A percentile compares a stretch with the other conserved stretches of the same genome.
These are phyloP conservation scores for Gymnopilus junonius DNA, from an alignment of 768 basidiomycete genomes.

Conservation along the genomic window DNA sequence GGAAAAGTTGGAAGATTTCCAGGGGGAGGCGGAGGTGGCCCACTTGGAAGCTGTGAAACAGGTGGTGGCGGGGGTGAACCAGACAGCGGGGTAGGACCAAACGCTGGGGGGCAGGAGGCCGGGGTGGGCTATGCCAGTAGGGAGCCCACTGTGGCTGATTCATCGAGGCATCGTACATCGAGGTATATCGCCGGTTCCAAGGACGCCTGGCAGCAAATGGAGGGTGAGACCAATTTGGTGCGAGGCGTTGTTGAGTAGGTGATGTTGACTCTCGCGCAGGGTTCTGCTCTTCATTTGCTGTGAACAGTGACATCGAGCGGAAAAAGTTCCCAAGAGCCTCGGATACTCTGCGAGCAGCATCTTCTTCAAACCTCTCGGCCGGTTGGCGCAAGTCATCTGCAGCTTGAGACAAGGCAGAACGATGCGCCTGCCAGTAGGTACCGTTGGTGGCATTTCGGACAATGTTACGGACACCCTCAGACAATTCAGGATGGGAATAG, in stretches of 20 bases:
- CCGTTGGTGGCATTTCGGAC: slow-evolving; percentile 64
- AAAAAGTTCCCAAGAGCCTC: slow-evolving; percentile 66
- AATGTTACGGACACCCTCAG: slow-evolving; percentile 68
- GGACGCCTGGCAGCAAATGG: slow-evolving; percentile 3
- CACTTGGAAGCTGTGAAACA: slow-evolving; percentile 2
- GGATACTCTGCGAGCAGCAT: slow-evolving; percentile 65
- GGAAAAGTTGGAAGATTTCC: slow-evolving; percentile 17
- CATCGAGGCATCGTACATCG: background rate
- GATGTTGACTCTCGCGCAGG: background rate
- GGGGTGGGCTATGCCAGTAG: slow-evolving; percentile 11
- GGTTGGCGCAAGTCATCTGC: slow-evolving; percentile 57
- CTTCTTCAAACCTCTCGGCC: slow-evolving; percentile 60
- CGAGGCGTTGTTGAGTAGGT: background rate
- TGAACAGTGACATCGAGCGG: slow-evolving; percentile 48
- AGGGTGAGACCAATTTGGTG: background rate
- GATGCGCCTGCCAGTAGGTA: slow-evolving; percentile 70
- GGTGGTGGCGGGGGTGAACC: slow-evolving; percentile 7
- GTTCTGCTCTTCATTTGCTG: background rate
- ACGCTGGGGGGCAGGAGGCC: too few relatives aligned
- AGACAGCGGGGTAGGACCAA: background rate
- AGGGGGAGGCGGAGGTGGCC: slow-evolving; percentile 5
- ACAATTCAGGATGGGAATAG: slow-evolving; percentile 70
- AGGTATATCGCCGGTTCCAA: background rate
- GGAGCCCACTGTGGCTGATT: slow-evolving; percentile 9
- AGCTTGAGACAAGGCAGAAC: slow-evolving; percentile 60